Base-by-base conservation (phyloP, 164 flowering plant species). In the Taxillus chinensis region DNA sequence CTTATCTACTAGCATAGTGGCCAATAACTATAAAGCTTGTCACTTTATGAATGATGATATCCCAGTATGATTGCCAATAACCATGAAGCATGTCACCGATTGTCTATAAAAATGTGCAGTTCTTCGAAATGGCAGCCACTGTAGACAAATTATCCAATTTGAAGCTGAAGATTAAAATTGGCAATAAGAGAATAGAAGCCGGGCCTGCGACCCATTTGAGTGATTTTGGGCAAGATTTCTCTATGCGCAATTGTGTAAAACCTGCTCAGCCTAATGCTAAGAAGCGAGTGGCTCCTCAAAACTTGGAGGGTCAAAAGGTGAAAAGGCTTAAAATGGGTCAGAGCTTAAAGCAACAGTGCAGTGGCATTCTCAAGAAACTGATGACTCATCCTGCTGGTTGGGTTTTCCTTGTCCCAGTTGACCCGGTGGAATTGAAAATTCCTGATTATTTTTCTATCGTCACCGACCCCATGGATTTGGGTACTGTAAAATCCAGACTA, bases 401-500 rank as follows among this genome's bases (percentile, higher is more conserved):
- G 80, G 67, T 67, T 64, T 93, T 93, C 59, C 78, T 66, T 53
- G 41, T 68, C 5, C 95, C 99, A 3, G 97, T 93, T 38, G 95
- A 90, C 77, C 96, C 96, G 9, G 82, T 83, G 58, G 56, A 45
- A 8, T 52, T 84, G 66, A 59, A 71, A 0, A 82, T 90, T 64
- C 95, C 92, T 13, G 99, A 90, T 76, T 93, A 93, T 60, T 89
- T 83, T 54, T 54, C 78, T 0, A 71, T 90, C 7, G 80, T 93
- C 45, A 56, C 73, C 2, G 14, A 78, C 5, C 97, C 97, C 6
- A 93, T 93, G 98, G 98, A 93, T 73, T 77, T 93, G 71, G 95
- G 98, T 37, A 90, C 98, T n/a, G 66, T 93, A 4, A 86, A 73
- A 41, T 63, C 74, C 12, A 93, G 80, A 40, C 73, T 93, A 61